Percentiles rank a stretch among this genome's conserved stretches.
Evolutionary conservation across 371 early-diverging fungal genomes (phyloP).

Genomic region (Mucor circinelloides): DNA sequence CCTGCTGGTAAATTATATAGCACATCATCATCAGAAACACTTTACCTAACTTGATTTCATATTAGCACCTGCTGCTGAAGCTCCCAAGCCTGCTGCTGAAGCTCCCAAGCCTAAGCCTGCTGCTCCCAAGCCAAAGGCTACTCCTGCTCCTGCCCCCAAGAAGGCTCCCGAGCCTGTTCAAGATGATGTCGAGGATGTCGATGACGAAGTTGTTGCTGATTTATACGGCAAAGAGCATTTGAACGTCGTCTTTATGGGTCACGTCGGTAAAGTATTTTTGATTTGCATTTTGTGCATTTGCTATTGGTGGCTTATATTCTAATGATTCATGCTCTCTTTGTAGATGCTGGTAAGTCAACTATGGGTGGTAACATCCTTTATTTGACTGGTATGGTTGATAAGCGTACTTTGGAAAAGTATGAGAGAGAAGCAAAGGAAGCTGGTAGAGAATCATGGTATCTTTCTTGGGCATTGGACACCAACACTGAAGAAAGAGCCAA

Average conservation of each 20-base stretch:
- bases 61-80: slow-evolving; percentile 3
- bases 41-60: neutral
- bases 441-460: slow-evolving; percentile 96
- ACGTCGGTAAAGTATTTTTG: slow-evolving; percentile 74
- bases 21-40: neutral
- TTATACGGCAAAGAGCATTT: slow-evolving; percentile 88
- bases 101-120: slow-evolving; percentile 10
- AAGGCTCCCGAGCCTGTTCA: slow-evolving; percentile 8
- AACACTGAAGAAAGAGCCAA: slow-evolving; percentile 96
- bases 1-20: slow-evolving; percentile 19
- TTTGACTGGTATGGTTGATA: slow-evolving; percentile 97
- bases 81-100: slow-evolving; percentile 15
- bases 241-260: slow-evolving; percentile 99
- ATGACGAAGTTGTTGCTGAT: slow-evolving; percentile 67
- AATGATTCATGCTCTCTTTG: neutral
- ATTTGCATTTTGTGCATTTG: neutral
- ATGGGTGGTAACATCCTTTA: slow-evolving; percentile 98
- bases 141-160: neutral
- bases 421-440: slow-evolving; percentile 96
- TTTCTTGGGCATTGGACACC: slow-evolving; percentile 98
- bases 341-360: slow-evolving; percentile 99
- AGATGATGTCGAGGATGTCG: slow-evolving; percentile 51
- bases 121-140: slow-evolving; percentile 8
- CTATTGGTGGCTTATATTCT: slow-evolving; percentile 20
- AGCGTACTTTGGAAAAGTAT: slow-evolving; percentile 99